phyloP scores from a whole-genome alignment of 2,329 filamentous ascomycete genomes.

The Byssoonygena ceratinophila region DNA sequence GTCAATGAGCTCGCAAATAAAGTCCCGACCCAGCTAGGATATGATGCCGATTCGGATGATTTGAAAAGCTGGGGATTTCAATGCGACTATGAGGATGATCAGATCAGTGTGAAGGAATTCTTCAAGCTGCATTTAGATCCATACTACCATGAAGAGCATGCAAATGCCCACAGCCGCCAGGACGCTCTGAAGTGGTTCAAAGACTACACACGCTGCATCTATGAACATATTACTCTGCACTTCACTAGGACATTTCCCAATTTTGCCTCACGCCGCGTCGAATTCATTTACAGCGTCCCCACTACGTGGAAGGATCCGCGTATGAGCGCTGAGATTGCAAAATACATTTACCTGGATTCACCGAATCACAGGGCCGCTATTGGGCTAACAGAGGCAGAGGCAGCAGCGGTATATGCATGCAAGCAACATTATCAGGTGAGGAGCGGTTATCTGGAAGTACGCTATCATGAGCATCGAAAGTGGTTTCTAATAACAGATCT shows the following conservation, averaged over 20 bases:
- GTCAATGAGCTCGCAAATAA: slow-evolving; percentile 21
- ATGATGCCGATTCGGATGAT: not conserved
- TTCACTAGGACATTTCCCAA: slow-evolving; percentile 10
- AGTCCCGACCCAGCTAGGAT: slow-evolving; percentile 11
- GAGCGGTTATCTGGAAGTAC: not conserved
- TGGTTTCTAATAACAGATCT: not conserved
- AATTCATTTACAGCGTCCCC: slow-evolving; percentile 13
- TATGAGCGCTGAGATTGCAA: slow-evolving; percentile 6
- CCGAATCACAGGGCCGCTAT: slow-evolving; percentile 17
- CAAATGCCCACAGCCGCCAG: not conserved
- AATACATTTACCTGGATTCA: not conserved
- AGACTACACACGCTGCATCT: slow-evolving; percentile 24
- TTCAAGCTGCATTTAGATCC: slow-evolving; percentile 10
- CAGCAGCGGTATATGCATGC: slow-evolving; percentile 20
- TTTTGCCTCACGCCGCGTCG: slow-evolving; percentile 15
- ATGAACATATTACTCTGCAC: slow-evolving; percentile 20
- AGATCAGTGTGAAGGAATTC: slow-evolving; percentile 7
- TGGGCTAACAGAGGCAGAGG: slow-evolving; percentile 12
- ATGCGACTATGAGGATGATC: slow-evolving; percentile 22
- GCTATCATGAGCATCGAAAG: not conserved
- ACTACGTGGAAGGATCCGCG: slow-evolving; percentile 14
- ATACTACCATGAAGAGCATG: slow-evolving; percentile 1
- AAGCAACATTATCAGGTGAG: slow-evolving; percentile 24
- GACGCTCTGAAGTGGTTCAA: slow-evolving; percentile 9
- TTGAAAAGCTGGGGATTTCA: slow-evolving; percentile 12